Evolutionary conservation across 176 grass and related monocot species (phyloP), one percentile per base, ranked within the genome.

Genomic region (Ananas comosus): DNA sequence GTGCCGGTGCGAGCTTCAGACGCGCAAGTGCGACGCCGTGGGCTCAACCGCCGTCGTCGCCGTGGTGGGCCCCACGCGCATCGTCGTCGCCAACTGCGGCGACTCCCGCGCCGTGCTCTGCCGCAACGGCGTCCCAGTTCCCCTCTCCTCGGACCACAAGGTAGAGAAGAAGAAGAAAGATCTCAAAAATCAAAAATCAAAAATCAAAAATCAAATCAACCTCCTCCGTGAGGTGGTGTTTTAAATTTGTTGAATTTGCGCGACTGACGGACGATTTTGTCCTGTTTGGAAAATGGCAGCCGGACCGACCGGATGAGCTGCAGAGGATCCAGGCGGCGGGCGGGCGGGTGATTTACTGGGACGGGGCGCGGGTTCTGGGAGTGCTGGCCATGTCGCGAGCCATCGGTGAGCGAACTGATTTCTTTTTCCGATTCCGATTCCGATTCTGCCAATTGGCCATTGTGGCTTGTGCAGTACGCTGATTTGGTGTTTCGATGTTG

Each of bases 311-410:
- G 4, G 93, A 97, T 72, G 93, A 97, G 82, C 73, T 90, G 0
- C 73, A 85, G 12, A 80, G 93, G 71, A 92, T 97, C 84, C 81
- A 88, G 27, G 78, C 70, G 7, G 86, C 82, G 13, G 93, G 93
- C 6, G 89, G 93, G 8, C 86, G 81, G 24, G 93, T 92, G 16
- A 97, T 97, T 72, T 97, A 75, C 81, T 97, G 93, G 89, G 84
- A 97, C 16, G 89, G 84, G 28, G 89, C 93, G 42, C 84, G 89
- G 68, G 89, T 97, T 1, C 85, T 92, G 64, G 93, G 89, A 16
- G 83, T 97, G 76, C 93, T 97, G 0, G 93, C 89, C 76, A 90
- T 92, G 93, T 97, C 93, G 0, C 86, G 93, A 2, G 93, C 89
- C 61, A 97, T 97, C 0, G 89, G 91, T 63, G 18, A 64, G 64